Evolutionary conservation across 2,329 filamentous ascomycete species (phyloP).

Genomic region (Pezicula radicicola): DNA sequence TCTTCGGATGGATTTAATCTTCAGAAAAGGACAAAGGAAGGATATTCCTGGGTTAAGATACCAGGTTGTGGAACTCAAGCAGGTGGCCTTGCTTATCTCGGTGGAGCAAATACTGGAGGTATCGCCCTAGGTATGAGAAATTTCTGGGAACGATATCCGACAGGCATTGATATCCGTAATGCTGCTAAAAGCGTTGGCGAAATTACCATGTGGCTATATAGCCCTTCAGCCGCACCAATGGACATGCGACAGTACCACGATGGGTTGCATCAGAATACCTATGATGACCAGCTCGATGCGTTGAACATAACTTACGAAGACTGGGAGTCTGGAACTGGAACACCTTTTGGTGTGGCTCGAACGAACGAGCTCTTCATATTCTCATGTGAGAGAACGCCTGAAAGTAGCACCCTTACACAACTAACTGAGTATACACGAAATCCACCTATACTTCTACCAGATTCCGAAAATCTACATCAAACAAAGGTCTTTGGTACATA

Average conservation of each 20-base stretch:
- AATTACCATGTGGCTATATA: conserved; percentile 60
- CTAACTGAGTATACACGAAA: conserved; percentile 44
- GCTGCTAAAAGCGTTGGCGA: conserved; percentile 45
- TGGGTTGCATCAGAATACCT: conserved; percentile 51
- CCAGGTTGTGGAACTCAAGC: conserved; percentile 49
- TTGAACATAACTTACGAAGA: conserved; percentile 64
- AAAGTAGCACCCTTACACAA: conserved; percentile 39
- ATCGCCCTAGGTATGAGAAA: conserved; percentile 55
- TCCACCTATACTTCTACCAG: conserved; percentile 48
- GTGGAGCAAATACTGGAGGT: conserved; percentile 53
- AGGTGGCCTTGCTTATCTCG: conserved; percentile 56
- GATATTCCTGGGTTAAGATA: conserved; percentile 56
- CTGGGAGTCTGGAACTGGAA: conserved; percentile 52
- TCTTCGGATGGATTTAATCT: conserved; percentile 59
- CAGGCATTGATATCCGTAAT: conserved; percentile 51
- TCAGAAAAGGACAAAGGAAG: conserved; percentile 56
- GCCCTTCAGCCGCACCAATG: conserved; percentile 50
- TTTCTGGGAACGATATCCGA: conserved; percentile 63
- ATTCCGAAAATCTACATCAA: conserved; percentile 45
- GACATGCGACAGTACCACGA: conserved; percentile 58
- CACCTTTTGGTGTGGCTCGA: conserved; percentile 53
- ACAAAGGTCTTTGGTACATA: conserved; percentile 52
- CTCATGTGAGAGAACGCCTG: conserved; percentile 50
- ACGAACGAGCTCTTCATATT: conserved; percentile 55
- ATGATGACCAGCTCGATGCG: conserved; percentile 55